These are phyloP conservation scores for Phytophthora meadii DNA, from an alignment of 352 stramenopile genomes.

Conservation along the genomic window DNA sequence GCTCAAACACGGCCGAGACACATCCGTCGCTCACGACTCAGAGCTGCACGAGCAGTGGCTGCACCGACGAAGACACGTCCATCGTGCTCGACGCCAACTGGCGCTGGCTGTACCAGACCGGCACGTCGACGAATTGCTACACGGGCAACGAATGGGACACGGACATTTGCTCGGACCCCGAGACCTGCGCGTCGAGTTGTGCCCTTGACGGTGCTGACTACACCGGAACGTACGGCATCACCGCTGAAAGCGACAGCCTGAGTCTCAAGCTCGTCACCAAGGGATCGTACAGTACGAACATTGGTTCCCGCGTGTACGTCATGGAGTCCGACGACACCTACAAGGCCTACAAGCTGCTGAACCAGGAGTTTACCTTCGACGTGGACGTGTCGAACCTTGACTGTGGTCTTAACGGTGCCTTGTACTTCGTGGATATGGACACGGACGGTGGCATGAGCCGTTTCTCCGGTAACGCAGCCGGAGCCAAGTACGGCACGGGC, in stretches of 20 bases:
- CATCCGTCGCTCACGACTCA: conserved; percentile 49
- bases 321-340: conserved; percentile 44
- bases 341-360: conserved; percentile 64
- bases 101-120: conserved; percentile 63
- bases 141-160: conserved; percentile 52
- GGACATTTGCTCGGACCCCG: conserved; percentile 50
- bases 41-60: conserved; percentile 36
- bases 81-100: conserved; percentile 71
- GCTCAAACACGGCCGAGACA: conserved; percentile 38
- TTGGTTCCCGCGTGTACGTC: conserved; percentile 66
- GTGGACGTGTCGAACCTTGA: conserved; percentile 59
- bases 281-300: conserved; percentile 53
- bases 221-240: conserved; percentile 58
- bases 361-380: conserved; percentile 74
- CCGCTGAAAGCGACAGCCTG: conserved; percentile 27
- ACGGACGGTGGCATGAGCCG: conserved; percentile 46
- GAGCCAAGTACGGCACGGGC: conserved; percentile 35
- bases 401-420: conserved; percentile 63
- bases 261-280: conserved; percentile 60
- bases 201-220: conserved; percentile 66
- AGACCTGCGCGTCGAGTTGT: conserved; percentile 50
- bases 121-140: conserved; percentile 64
- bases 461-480: conserved; percentile 25
- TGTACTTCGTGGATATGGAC: conserved; percentile 79
- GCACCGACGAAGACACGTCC: conserved; percentile 46